Base-by-base conservation (phyloP, 345 rosid genomes). In the Lepidium sativum region DNA sequence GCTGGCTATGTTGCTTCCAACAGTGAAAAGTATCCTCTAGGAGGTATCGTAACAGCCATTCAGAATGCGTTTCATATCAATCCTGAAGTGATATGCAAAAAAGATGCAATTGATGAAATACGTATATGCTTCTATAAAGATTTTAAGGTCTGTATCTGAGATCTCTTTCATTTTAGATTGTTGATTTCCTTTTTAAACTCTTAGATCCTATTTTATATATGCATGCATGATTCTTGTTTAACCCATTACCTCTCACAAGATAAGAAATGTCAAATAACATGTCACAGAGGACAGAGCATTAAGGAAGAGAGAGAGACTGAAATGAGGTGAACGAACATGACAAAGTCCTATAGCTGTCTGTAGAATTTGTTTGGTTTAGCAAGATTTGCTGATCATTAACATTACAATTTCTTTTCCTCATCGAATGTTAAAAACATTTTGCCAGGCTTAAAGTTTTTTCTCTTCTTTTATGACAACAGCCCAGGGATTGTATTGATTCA, bases 1-100 rank as follows among this genome's bases (percentile, higher is more conserved):
- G 97, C 86, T 41, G 98, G 98, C 67, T 92, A 89, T 70, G 75
- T 83, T 75, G 89, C 97, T 70, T 92, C 98, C 59, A 86, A 84
- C 72, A 79, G 84, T 13, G 97, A 89, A 45, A 89, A 81, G 61
- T 92, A 92, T 75, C 98, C 98, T 58, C 82, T 87, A 40, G 96
- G 96, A 65, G 97, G 98, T 39, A 75, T 92, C 16, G 67, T 92
- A 39, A 77, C 96, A 76, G 91, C 92, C 41, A 86, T 92, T 74
- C 84, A 89, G 82, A 87, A 83, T 76, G 92, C 96, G 68, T 89
- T 80, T 81, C 97, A 80, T 64, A 70, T 84, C 58, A 89, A 75
- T 54, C 97, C 98, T 3, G 69, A 70, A 67, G 54, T 92, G 57
- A 58, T 57, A 60, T 92, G 98, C 82, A 82, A 85, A 45, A 86